phyloP scores from a whole-genome alignment of 345 rosid genomes.

The Cardamine occulta region DNA sequence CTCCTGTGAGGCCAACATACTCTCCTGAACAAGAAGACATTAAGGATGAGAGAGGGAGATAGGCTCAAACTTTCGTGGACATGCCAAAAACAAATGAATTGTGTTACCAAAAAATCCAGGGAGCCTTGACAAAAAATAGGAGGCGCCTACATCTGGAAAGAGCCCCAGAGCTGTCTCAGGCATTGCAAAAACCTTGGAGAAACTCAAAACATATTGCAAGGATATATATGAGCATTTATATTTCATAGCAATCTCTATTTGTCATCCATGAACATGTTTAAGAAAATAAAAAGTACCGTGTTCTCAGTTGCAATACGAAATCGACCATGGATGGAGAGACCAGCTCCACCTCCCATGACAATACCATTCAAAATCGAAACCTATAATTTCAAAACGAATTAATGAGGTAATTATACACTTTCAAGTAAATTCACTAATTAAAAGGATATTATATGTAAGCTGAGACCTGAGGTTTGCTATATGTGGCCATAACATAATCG shows the following conservation, averaged over 20 bases:
- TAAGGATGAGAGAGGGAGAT: neutral
- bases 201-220: constrained; percentile 9
- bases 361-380: constrained; percentile 83
- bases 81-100: neutral
- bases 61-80: neutral
- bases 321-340: constrained; percentile 79
- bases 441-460: neutral
- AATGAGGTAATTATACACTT: neutral
- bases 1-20: constrained; percentile 75
- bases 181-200: constrained; percentile 76
- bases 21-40: constrained; percentile 57
- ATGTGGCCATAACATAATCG: constrained; percentile 73
- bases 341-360: constrained; percentile 91
- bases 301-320: constrained; percentile 86
- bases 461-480: constrained; percentile 70
- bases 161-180: constrained; percentile 85
- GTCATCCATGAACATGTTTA: constrained; percentile 12
- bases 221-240: neutral
- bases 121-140: constrained; percentile 84
- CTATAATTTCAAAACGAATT: constrained; percentile 40
- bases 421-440: neutral
- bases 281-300: constrained; percentile 47
- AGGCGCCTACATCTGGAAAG: constrained; percentile 88
- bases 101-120: constrained; percentile 82
- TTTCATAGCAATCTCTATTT: neutral